phyloP scores from a whole-genome alignment of 2,329 filamentous ascomycete genomes.

The Hymenoscyphus repandus region DNA sequence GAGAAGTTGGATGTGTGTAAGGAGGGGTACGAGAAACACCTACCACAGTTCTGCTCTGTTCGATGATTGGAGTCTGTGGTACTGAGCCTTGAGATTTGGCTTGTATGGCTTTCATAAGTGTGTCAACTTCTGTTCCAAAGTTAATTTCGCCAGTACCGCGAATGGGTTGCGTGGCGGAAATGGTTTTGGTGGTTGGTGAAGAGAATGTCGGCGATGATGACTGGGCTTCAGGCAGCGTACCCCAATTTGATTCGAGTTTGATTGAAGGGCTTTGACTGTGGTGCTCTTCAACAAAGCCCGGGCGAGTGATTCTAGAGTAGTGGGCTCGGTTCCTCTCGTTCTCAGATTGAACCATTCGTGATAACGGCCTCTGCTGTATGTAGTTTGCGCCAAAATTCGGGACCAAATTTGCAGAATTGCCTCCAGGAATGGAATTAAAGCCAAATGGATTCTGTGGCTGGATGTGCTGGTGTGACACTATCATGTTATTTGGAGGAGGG shows the following conservation, averaged over 20 bases:
- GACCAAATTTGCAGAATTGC: constrained; percentile 24
- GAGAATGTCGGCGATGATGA: constrained; percentile 15
- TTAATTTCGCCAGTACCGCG: constrained; percentile 39
- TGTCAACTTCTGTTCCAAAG: constrained; percentile 80
- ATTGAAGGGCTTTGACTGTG: constrained; percentile 30
- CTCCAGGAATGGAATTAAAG: constrained; percentile 34
- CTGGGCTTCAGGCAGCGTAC: constrained; percentile 16
- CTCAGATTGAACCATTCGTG: constrained; percentile 25
- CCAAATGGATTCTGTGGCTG: constrained; percentile 38
- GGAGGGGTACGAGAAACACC: constrained; percentile 30
- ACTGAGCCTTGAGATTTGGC: constrained; percentile 47
- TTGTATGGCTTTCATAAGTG: constrained; percentile 85
- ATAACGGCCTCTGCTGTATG: constrained; percentile 28
- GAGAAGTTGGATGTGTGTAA: constrained; percentile 14
- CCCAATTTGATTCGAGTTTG: constrained; percentile 32
- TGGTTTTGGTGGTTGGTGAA: constrained; percentile 12
- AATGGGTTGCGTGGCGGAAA: constrained; percentile 7
- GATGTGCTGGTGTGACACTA: constrained; percentile 33
- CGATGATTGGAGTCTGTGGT: constrained; percentile 19
- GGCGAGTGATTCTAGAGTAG: constrained; percentile 31
- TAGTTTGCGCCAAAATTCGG: constrained; percentile 27
- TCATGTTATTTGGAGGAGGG: constrained; percentile 38
- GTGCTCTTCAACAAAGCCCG: constrained; percentile 28
- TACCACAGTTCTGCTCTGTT: constrained; percentile 18
- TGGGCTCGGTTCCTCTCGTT: constrained; percentile 18